Base-by-base conservation (phyloP, 345 rosid species). In the Linum lewisii region DNA sequence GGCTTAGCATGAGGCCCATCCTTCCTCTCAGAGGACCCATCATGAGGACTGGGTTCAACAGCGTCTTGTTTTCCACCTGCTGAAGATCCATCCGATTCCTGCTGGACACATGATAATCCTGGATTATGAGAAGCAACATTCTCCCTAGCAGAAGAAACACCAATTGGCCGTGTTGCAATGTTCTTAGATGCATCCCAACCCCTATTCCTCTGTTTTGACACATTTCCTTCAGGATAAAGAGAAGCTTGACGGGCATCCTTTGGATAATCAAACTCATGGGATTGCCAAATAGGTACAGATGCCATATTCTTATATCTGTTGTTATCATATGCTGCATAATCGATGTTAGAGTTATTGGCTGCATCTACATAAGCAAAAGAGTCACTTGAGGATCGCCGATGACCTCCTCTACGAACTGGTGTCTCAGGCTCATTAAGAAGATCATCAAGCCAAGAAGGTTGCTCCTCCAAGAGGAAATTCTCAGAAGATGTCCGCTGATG, bases 381-480 rank as follows among this genome's bases (percentile, higher is more conserved):
- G 76, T 94, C 99, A 67, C 99, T 94, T 6, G 99, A 94, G 36
- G 97, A 94, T 32, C 99, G 96, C 57, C 99, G 73, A 78, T 94
- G 99, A 73, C 90, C 87, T 36, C 88, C 94, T 82, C 69, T 81
- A 20, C 83, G 84, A 20, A 81, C 95, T 57, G 97, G 97, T 49
- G 87, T 94, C 61, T 94, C 97, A 0, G 97, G 99, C 73, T 94
- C 99, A 25, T 90, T 84, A 63, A 94, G 96, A 58, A 90, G 91
- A 80, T 94, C 99, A 80, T 94, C 99, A 60, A 90, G 92, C 99
- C 99, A 94, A 62, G 88, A 94, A 62, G 99, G 99, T 71, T 86
- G 97, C 72, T 90, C 97, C 57, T 94, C 99, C 53, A 82, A 61
- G 56, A 87, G 65, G 59, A 82, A 59, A 58, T 90, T 85, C 82